These are phyloP conservation scores for Dactylellina haptotyla DNA, from an alignment of 2,329 filamentous ascomycete species.

Conservation along the genomic window DNA sequence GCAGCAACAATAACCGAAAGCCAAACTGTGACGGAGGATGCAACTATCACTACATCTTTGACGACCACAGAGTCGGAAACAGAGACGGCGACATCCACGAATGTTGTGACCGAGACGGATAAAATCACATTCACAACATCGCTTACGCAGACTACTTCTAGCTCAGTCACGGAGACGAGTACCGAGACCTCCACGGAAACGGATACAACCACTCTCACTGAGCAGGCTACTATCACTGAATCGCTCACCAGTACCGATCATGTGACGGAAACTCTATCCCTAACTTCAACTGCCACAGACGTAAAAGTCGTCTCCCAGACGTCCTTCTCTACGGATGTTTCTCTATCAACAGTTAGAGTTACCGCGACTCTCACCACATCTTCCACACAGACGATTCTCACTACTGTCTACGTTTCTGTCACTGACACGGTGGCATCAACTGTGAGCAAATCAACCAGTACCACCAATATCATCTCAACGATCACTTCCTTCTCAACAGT, in stretches of 20 bases:
- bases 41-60: too few relatives aligned
- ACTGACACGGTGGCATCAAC: conserved; percentile 1
- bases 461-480: neutral
- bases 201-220: conserved; percentile 4
- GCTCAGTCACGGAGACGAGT: too few relatives aligned
- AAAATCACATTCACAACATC: too few relatives aligned
- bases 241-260: conserved; percentile 4
- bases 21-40: too few relatives aligned
- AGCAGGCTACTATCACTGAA: neutral
- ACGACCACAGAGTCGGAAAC: too few relatives aligned
- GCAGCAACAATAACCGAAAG: too few relatives aligned
- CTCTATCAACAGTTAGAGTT: conserved; percentile 4
- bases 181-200: too few relatives aligned
- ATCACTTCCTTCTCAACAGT: conserved; percentile 10
- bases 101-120: too few relatives aligned
- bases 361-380: conserved; percentile 14
- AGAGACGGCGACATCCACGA: too few relatives aligned
- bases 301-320: conserved; percentile 2
- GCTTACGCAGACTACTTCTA: too few relatives aligned
- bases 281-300: conserved; percentile 4
- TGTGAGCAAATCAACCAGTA: neutral
- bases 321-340: neutral
- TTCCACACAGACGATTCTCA: neutral
- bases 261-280: neutral
- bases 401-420: conserved; percentile 14